A percentile compares a stretch with the other conserved stretches of the same genome.
phyloP scores from a whole-genome alignment of 2,329 filamentous ascomycete genomes.

The Penicillium crustosum region DNA sequence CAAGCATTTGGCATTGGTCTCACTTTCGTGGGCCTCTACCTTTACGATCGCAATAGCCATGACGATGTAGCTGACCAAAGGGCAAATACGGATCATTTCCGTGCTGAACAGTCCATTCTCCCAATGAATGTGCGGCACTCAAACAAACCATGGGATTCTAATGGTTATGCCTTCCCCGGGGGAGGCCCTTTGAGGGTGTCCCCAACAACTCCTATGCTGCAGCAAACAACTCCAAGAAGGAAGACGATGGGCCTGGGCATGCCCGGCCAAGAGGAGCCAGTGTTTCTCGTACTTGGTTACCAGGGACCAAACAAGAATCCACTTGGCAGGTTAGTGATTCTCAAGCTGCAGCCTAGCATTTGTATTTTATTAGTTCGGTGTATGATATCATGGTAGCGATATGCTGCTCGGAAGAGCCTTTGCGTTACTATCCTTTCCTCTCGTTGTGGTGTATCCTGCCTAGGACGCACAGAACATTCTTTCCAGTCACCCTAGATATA shows the following conservation, averaged over 20 bases:
- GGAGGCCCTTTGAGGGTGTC: conserved; percentile 23
- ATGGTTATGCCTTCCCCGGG: conserved; percentile 39
- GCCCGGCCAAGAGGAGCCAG: conserved; percentile 43
- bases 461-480: neutral
- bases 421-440: conserved; percentile 1
- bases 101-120: conserved; percentile 63
- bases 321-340: conserved; percentile 66
- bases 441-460: neutral
- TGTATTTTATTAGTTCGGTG: conserved; percentile 7
- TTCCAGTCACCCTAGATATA: neutral
- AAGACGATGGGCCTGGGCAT: conserved; percentile 48
- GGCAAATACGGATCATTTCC: conserved; percentile 63
- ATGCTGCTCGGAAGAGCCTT: neutral
- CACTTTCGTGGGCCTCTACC: conserved; percentile 88
- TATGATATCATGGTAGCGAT: conserved; percentile 20
- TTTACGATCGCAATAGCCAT: conserved; percentile 91
- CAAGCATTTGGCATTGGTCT: conserved; percentile 83
- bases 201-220: conserved; percentile 20
- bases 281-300: conserved; percentile 59
- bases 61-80: conserved; percentile 83
- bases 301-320: conserved; percentile 80
- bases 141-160: conserved; percentile 38
- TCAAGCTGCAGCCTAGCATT: conserved; percentile 22
- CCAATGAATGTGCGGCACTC: conserved; percentile 56
- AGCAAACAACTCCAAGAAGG: conserved; percentile 39